Percentiles rank a stretch among this genome's conserved stretches.
Evolutionary conservation across 2,329 filamentous ascomycete species (phyloP).

Genomic region (Fusarium sublunatum): DNA sequence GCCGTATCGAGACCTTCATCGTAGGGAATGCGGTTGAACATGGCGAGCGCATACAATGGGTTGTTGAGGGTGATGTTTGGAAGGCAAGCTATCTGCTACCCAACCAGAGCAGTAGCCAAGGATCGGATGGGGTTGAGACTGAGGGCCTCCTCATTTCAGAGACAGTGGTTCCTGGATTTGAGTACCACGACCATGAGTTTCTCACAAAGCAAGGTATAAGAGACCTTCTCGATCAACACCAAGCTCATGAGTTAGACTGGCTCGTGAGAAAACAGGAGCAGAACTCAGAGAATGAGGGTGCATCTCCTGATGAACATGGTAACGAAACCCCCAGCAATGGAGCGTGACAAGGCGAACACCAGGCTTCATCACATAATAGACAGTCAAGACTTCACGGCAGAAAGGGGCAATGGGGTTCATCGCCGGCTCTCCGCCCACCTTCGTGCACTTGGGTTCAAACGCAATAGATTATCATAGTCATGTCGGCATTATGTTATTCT

Average conservation of each 20-base stretch:
- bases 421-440: not conserved
- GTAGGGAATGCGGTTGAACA: constrained; percentile 67
- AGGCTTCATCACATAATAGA: not conserved
- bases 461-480: constrained; percentile 36
- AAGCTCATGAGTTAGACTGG: constrained; percentile 61
- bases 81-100: constrained; percentile 71
- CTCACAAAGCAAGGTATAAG: constrained; percentile 62
- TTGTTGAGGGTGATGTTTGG: constrained; percentile 75
- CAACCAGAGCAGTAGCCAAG: constrained; percentile 11
- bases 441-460: constrained; percentile 8
- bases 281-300: not conserved
- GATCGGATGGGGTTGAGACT: constrained; percentile 51
- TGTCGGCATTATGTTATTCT: constrained; percentile 37
- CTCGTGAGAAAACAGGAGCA: constrained; percentile 49
- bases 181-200: constrained; percentile 75
- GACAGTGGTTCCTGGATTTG: constrained; percentile 75
- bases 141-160: constrained; percentile 73
- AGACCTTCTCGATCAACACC: constrained; percentile 63
- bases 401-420: not conserved
- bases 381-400: not conserved
- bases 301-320: not conserved
- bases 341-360: not conserved
- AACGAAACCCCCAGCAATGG: not conserved
- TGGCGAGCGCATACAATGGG: constrained; percentile 74
- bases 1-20: constrained; percentile 70